phyloP scores from a whole-genome alignment of 352 stramenopile genomes.

The Pythium brassicae region DNA sequence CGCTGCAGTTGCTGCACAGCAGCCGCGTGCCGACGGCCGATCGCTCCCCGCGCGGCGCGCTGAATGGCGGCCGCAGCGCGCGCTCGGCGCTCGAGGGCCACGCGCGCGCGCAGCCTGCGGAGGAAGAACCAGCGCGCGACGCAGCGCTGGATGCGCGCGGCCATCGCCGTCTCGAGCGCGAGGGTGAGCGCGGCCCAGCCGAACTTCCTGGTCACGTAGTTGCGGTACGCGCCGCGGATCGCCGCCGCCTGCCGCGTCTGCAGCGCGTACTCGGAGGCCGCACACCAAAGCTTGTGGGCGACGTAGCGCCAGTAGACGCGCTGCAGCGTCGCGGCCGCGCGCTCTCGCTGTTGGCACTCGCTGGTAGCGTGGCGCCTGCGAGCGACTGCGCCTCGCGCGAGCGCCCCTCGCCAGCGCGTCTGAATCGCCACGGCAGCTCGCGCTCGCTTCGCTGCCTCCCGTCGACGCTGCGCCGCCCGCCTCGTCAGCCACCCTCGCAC shows the following conservation, averaged over 20 bases:
- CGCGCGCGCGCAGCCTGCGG: slow-evolving; percentile 11
- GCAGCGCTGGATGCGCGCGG: slow-evolving; percentile 30
- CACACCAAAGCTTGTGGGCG: slow-evolving; percentile 18
- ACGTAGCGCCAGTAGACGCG: slow-evolving; percentile 24
- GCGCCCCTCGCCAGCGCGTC: slow-evolving; percentile 22
- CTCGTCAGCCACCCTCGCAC: slow-evolving; percentile 14
- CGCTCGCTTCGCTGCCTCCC: neutral
- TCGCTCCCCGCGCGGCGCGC: slow-evolving; percentile 16
- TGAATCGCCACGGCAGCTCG: slow-evolving; percentile 15
- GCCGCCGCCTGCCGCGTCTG: slow-evolving; percentile 19
- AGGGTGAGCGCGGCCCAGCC: slow-evolving; percentile 43
- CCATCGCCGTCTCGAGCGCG: slow-evolving; percentile 34
- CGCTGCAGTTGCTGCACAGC: neutral
- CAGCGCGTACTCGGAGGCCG: slow-evolving; percentile 5
- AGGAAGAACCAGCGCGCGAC: slow-evolving; percentile 29
- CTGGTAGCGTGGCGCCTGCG: neutral
- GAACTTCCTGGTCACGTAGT: slow-evolving; percentile 64
- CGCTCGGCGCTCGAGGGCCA: slow-evolving; percentile 8
- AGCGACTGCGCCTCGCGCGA: slow-evolving; percentile 5
- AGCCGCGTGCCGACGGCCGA: slow-evolving; percentile 6
- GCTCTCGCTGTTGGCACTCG: slow-evolving; percentile 17
- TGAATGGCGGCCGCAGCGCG: slow-evolving; percentile 27
- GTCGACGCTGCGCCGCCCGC: slow-evolving; percentile 16
- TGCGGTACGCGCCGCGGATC: slow-evolving; percentile 49
- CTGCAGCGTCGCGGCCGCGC: slow-evolving; percentile 38